These are phyloP conservation scores for Heterobasidion parviporum DNA, from an alignment of 1,284 basidiomycete genomes.

Conservation along the genomic window DNA sequence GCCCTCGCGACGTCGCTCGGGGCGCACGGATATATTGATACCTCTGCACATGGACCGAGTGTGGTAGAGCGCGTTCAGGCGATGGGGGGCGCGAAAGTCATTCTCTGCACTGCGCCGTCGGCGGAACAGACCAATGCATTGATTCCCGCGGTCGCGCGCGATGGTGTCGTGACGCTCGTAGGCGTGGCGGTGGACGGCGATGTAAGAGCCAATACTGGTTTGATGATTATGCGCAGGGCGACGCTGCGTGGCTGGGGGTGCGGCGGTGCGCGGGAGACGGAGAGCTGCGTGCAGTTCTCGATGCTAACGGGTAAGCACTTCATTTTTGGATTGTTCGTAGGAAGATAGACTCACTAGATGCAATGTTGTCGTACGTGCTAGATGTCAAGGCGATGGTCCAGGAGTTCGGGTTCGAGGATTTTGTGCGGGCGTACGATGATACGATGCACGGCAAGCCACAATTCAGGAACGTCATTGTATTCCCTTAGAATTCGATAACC, in stretches of 20 bases:
- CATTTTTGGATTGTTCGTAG: no score
- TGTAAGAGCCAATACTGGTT: constrained; percentile 11
- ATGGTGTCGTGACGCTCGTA: constrained; percentile 16
- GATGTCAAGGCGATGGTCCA: constrained; percentile 9
- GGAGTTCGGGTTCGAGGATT: constrained; percentile 6
- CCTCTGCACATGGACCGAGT: constrained; percentile 12
- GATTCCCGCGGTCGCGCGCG: constrained; percentile 15
- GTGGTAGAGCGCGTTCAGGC: constrained; percentile 16
- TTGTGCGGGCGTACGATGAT: constrained; percentile 7
- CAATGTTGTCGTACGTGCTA: neutral
- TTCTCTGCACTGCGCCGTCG: constrained; percentile 20
- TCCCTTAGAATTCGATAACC: neutral
- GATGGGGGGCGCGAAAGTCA: constrained; percentile 20
- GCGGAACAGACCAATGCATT: constrained; percentile 12
- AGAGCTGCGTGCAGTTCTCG: constrained; percentile 7
- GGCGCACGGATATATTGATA: constrained; percentile 20
- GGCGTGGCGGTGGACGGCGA: constrained; percentile 13
- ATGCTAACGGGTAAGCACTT: constrained; percentile 1
- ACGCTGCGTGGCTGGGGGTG: constrained; percentile 13
- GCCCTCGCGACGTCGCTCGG: constrained; percentile 14
- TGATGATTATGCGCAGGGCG: constrained; percentile 13
- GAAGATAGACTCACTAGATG: neutral
- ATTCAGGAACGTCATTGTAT: constrained; percentile 13
- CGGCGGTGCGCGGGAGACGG: constrained; percentile 9
- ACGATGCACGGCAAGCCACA: constrained; percentile 4